Conservation (phyloP, 1,139 yeast genomes). For the Geotrichum siamense region DNA sequence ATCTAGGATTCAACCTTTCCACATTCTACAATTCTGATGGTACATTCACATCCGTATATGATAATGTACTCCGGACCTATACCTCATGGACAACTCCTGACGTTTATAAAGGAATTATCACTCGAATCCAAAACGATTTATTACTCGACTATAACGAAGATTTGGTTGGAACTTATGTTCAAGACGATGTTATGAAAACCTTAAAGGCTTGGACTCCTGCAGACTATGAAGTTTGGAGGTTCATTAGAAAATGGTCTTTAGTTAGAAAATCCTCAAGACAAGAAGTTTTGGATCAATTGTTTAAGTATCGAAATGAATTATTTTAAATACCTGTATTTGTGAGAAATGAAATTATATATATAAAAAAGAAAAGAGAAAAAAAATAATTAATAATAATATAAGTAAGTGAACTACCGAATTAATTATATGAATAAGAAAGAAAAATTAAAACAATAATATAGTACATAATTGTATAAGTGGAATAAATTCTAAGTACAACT, state of each 20-base stretch:
- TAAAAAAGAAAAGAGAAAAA: too few relatives aligned
- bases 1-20: constrained; percentile 11
- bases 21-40: not conserved
- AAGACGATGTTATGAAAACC: constrained; percentile 10
- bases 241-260: constrained; percentile 12
- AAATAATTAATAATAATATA: too few relatives aligned
- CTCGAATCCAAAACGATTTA: constrained; percentile 8
- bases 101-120: not conserved
- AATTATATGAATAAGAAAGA: too few relatives aligned
- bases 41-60: not conserved
- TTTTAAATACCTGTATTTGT: too few relatives aligned
- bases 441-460: too few relatives aligned
- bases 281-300: constrained; percentile 4
- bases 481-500: too few relatives aligned
- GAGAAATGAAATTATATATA: too few relatives aligned
- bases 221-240: constrained; percentile 16
- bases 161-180: not conserved
- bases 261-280: constrained; percentile 8
- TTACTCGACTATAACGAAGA: constrained; percentile 6
- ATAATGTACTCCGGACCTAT: not conserved
- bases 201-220: constrained; percentile 11
- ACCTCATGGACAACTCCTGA: not conserved
- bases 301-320: not conserved
- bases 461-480: too few relatives aligned
- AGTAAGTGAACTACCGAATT: too few relatives aligned